Evolutionary conservation across 441 rosid species (phyloP).

Genomic region (Theobroma grandiflorum): DNA sequence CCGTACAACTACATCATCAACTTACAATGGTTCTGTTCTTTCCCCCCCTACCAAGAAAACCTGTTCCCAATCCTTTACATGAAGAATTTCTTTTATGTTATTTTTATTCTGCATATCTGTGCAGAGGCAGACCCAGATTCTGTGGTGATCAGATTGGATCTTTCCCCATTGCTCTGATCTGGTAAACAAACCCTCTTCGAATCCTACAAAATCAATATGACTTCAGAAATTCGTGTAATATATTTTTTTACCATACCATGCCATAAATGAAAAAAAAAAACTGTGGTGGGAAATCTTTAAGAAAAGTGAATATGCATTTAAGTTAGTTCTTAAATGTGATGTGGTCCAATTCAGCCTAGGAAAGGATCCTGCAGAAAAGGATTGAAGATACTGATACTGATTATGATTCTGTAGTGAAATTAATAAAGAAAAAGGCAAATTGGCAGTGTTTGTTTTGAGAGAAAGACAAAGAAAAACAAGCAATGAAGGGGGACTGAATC

Average conservation of each 20-base stretch:
- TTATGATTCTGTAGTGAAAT: conserved; percentile 9
- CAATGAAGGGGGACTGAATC: conserved; percentile 44
- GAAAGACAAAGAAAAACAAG: not conserved
- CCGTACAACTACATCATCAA: not conserved
- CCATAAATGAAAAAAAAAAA: not conserved
- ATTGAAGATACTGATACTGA: conserved; percentile 5
- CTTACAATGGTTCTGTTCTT: not conserved
- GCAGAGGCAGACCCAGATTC: not conserved
- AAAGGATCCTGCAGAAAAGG: conserved; percentile 14
- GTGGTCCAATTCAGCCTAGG: conserved; percentile 17
- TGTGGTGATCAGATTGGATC: not conserved
- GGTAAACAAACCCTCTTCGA: not conserved
- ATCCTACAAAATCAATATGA: not conserved
- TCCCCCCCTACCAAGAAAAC: too few relatives aligned
- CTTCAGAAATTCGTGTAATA: too few relatives aligned
- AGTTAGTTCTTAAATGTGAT: not conserved
- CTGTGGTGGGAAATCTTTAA: not conserved
- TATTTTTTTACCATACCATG: too few relatives aligned
- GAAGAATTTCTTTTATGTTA: not conserved
- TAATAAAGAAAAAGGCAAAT: not conserved
- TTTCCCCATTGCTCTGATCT: not conserved
- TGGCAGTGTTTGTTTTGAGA: not conserved
- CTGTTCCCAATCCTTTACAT: not conserved
- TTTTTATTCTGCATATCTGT: not conserved
- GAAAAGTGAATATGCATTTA: not conserved